These are phyloP conservation scores for Wickerhamiella galacta DNA, from an alignment of 805 yeast species.

Conservation along the genomic window DNA sequence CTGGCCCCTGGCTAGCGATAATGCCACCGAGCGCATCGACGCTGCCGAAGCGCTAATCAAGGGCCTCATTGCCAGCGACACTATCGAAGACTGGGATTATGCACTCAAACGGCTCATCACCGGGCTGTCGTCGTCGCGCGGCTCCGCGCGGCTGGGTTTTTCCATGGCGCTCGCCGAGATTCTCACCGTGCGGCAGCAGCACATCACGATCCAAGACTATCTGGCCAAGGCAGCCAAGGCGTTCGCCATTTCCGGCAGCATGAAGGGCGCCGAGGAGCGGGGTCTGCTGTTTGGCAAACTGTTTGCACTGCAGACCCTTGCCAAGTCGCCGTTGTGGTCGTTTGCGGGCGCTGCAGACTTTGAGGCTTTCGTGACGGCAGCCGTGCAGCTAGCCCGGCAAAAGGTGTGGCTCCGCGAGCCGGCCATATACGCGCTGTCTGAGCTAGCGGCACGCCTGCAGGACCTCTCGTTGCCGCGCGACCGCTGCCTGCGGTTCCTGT, in stretches of 20 bases:
- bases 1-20: constrained; percentile 60
- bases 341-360: constrained; percentile 21
- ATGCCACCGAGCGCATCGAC: constrained; percentile 50
- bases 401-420: constrained; percentile 85
- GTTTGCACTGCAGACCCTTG: constrained; percentile 66
- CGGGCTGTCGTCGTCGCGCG: constrained; percentile 70
- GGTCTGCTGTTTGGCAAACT: constrained; percentile 65
- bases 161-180: constrained; percentile 71
- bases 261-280: constrained; percentile 71
- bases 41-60: constrained; percentile 53
- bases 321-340: constrained; percentile 33
- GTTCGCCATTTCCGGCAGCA: constrained; percentile 26
- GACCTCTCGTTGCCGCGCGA: constrained; percentile 1
- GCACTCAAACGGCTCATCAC: constrained; percentile 62
- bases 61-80: constrained; percentile 30
- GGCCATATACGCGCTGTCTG: constrained; percentile 51
- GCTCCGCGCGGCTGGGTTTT: constrained; percentile 73
- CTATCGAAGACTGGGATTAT: constrained; percentile 55
- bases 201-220: constrained; percentile 26
- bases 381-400: constrained; percentile 39
- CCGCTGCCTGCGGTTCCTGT: constrained; percentile 16
- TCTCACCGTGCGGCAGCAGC: constrained; percentile 16
- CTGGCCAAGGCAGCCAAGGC: constrained; percentile 23
- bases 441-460: constrained; percentile 24
- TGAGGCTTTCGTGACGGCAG: constrained; percentile 27